Evolutionary conservation across 2,329 filamentous ascomycete genomes (phyloP), one percentile per base, ranked within the genome.

Genomic region (Teratosphaeria epicoccoides): DNA sequence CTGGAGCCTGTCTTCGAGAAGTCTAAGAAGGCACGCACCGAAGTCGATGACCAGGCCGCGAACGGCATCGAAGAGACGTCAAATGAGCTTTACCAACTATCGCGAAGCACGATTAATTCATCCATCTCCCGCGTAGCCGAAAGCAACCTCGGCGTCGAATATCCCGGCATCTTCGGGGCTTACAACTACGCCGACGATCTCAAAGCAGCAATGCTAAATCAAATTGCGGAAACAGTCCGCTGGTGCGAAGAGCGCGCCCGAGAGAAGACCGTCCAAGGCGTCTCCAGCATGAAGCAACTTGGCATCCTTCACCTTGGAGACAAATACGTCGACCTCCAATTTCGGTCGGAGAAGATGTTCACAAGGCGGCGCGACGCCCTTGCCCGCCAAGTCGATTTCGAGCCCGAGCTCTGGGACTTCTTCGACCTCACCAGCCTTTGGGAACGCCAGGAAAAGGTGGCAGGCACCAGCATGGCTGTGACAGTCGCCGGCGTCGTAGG

Each of bases 321-420:
- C 61, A 85, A 91, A 61, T 94, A 91, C 61, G 79, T 85, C 22
- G 85, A 90, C 60, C 80, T 96, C 45, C 87, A 82, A 59, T 96
- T 98, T 81, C 82, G 86, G 25, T 82, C 88, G 1, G 89, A 96
- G 61, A 82, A 90, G 65, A 97, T 98, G 93, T 98, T 97, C 76
- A 83, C 82, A 54, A 83, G 87, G 55, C 85, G 85, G 63, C 81
- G 83, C 54, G 88, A 98, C 67, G 81, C 82, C 1, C 73, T 95
- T 40, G 89, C 88, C 5, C 82, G 88, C 57, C 84, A 95, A 64
- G 83, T 97, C 14, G 83, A 96, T 55, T 83, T 95, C 20, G 82
- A 93, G 50, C 87, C 93, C 3, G 90, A 98, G 64, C 61, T 95
- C 0, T 86, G 79, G 79, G 93, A 98, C 71, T 97, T 98, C 75